These are phyloP conservation scores for Onygenales sp. DNA, from an alignment of 2,329 filamentous ascomycete genomes.

Conservation along the genomic window DNA sequence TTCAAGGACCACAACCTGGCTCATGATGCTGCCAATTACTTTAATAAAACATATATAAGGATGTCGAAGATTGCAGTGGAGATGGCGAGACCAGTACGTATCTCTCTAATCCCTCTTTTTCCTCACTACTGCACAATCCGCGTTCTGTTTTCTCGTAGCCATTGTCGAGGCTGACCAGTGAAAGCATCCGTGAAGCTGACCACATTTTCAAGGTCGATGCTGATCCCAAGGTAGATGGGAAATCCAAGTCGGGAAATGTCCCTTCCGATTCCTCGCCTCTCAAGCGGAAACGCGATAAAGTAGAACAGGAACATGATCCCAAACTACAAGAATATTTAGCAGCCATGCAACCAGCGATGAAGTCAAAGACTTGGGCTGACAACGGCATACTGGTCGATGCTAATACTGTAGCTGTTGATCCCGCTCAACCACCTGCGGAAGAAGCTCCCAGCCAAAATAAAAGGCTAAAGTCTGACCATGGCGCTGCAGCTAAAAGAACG, in stretches of 20 bases:
- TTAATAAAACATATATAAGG: constrained; percentile 88
- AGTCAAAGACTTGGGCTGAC: constrained; percentile 54
- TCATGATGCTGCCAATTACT: constrained; percentile 77
- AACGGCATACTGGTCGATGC: constrained; percentile 34
- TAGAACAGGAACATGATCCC: constrained; percentile 60
- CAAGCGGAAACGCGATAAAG: constrained; percentile 33
- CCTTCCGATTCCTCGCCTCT: constrained; percentile 19
- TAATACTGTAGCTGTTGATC: constrained; percentile 11
- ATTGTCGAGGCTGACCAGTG: constrained; percentile 13
- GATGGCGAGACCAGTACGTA: constrained; percentile 67
- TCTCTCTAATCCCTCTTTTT: constrained; percentile 8
- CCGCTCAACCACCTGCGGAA: constrained; percentile 26
- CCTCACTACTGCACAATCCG: neutral
- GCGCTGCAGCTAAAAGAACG: neutral
- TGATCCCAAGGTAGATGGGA: constrained; percentile 19
- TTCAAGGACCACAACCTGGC: constrained; percentile 79
- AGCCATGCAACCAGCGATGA: constrained; percentile 63
- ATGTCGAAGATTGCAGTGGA: constrained; percentile 93
- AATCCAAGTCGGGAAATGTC: constrained; percentile 12
- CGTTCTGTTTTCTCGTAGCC: constrained; percentile 14
- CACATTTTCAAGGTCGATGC: constrained; percentile 31
- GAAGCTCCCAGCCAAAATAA: constrained; percentile 38
- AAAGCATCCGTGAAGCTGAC: constrained; percentile 31
- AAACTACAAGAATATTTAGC: constrained; percentile 81
- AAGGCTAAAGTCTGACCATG: neutral